A percentile compares a stretch with the other conserved stretches of the same genome.
These are phyloP conservation scores for Glycine soja DNA, from an alignment of 306 rosid genomes.

Conservation along the genomic window DNA sequence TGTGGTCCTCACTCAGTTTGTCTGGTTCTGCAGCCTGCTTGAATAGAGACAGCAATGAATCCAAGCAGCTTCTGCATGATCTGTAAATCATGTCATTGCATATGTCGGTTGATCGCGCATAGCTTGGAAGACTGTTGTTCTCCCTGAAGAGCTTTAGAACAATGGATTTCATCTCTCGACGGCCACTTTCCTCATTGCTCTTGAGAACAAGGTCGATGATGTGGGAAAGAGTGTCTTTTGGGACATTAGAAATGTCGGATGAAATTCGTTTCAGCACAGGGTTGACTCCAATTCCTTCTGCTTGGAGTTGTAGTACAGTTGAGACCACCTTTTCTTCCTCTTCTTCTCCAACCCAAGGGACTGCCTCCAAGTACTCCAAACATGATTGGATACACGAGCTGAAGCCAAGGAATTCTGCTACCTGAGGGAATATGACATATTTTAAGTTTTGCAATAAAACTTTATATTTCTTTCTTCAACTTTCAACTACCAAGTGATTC, in stretches of 20 bases:
- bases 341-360: slow-evolving; percentile 97
- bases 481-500: not conserved
- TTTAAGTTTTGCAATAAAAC: slow-evolving; percentile 22
- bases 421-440: slow-evolving; percentile 56
- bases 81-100: slow-evolving; percentile 70
- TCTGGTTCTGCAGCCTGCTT: slow-evolving; percentile 71
- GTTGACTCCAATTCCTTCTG: slow-evolving; percentile 80
- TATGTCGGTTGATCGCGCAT: slow-evolving; percentile 57
- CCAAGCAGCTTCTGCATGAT: slow-evolving; percentile 75
- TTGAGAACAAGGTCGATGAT: slow-evolving; percentile 84
- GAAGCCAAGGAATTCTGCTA: slow-evolving; percentile 86
- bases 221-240: slow-evolving; percentile 76
- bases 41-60: slow-evolving; percentile 65
- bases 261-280: slow-evolving; percentile 91
- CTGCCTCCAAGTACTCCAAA: slow-evolving; percentile 92
- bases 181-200: slow-evolving; percentile 89
- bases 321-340: slow-evolving; percentile 94
- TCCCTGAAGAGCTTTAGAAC: slow-evolving; percentile 93
- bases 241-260: slow-evolving; percentile 63
- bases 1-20: slow-evolving; percentile 52
- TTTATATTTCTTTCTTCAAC: not conserved
- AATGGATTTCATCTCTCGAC: slow-evolving; percentile 95
- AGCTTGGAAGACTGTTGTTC: slow-evolving; percentile 68
- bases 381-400: slow-evolving; percentile 82
- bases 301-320: slow-evolving; percentile 78